Base-by-base conservation (phyloP, 345 rosid genomes). In the sweet orange (Citrus sinensis) region DNA sequence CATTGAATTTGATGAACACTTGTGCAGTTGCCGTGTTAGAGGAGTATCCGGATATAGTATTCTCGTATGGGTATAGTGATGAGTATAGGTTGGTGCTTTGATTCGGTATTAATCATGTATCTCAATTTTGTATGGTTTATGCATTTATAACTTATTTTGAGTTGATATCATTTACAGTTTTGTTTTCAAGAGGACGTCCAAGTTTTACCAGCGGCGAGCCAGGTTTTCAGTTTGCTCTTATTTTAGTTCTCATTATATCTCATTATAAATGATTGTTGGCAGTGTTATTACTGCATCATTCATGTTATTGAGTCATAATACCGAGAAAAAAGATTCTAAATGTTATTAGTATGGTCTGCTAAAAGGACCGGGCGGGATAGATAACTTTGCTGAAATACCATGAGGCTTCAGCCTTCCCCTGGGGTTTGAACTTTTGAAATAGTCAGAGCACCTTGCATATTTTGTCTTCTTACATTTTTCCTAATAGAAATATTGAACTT, bases 161-260 rank as follows among this genome's bases (percentile, higher is more conserved):
- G 11, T 71, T 5, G 29, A n/a, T 58, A 19, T 82, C 3, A 22
- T 65, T 74, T 67, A 34, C 92, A 95, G 97, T 87, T 95, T 95
- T 84, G 87, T 89, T 66, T 91, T 93, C 83, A 92, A 93, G 92
- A 91, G 87, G 84, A 88, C 88, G 34, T 83, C 95, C 32, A 89
- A 84, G 76, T 93, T 93, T 88, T 92, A 95, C 83, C 94, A 91
- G 80, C 87, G 98, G 79, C 92, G 98, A 70, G 92, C 92, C 86
- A 92, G 98, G 98, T 93, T 39, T 42, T 39, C 71, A 6, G 49
- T 67, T 79, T 56, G 74, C 24, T 60, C 8, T 49, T 2, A 54
- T 39, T 30, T 56, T 30, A 42, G 58, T 7, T 46, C 13, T 39
- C 9, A 7, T 70, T 39, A 10, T 14, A 24, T 78, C 4, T 51